These are phyloP conservation scores for Hypoxylon sp. DNA, from an alignment of 2,329 filamentous ascomycete species.

Conservation along the genomic window DNA sequence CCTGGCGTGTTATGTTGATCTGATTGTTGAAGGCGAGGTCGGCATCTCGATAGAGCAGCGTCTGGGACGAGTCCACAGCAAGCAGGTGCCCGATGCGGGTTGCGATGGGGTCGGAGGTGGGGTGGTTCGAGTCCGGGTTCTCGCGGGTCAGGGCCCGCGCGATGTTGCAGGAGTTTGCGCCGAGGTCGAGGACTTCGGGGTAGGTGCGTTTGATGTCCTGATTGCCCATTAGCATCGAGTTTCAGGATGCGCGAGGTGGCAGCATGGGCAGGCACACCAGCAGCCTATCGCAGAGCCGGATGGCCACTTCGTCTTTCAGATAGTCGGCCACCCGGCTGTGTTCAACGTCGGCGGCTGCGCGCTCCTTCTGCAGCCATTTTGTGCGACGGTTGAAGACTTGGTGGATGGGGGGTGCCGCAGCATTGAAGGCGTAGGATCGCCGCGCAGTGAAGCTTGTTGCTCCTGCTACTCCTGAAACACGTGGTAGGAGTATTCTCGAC, in stretches of 20 bases:
- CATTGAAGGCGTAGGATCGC: slow-evolving; percentile 82
- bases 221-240: neutral
- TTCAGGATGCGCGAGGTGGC: slow-evolving; percentile 14
- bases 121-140: slow-evolving; percentile 74
- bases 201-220: slow-evolving; percentile 91
- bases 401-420: slow-evolving; percentile 81
- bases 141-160: slow-evolving; percentile 82
- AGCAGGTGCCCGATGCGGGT: slow-evolving; percentile 80
- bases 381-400: slow-evolving; percentile 91
- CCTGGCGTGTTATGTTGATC: slow-evolving; percentile 79
- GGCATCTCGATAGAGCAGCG: slow-evolving; percentile 85
- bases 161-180: slow-evolving; percentile 96
- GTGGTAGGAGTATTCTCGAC: slow-evolving; percentile 41
- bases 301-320: slow-evolving; percentile 91
- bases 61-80: slow-evolving; percentile 84
- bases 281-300: slow-evolving; percentile 85
- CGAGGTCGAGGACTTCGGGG: slow-evolving; percentile 87
- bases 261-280: slow-evolving; percentile 63
- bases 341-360: slow-evolving; percentile 79
- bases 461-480: slow-evolving; percentile 29
- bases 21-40: slow-evolving; percentile 80
- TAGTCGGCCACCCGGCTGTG: slow-evolving; percentile 89
- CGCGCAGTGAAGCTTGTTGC: slow-evolving; percentile 45
- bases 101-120: slow-evolving; percentile 76
- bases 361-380: slow-evolving; percentile 94